phyloP scores from a whole-genome alignment of 2,329 filamentous ascomycete genomes.

The Dothistroma pini region DNA sequence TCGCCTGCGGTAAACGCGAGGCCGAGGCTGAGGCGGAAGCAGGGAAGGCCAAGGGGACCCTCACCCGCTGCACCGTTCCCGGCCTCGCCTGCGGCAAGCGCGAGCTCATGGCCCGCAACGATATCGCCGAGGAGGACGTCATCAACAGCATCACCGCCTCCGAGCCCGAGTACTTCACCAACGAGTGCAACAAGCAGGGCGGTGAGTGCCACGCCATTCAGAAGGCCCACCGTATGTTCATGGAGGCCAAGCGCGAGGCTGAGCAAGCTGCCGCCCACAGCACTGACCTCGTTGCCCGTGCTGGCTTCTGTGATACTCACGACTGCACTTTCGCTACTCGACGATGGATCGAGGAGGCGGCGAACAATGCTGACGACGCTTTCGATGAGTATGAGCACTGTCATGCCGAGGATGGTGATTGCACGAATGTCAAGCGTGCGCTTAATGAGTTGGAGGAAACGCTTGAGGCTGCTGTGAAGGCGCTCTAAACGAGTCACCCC shows the following conservation, averaged over 20 bases:
- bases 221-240: conserved; percentile 27
- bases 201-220: conserved; percentile 29
- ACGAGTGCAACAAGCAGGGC: conserved; percentile 18
- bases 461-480: conserved; percentile 12
- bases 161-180: conserved; percentile 18
- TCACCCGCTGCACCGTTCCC: neutral
- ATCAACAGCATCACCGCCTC: conserved; percentile 7
- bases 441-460: conserved; percentile 18
- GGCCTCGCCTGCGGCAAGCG: conserved; percentile 42
- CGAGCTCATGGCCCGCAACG: conserved; percentile 30
- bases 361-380: conserved; percentile 2
- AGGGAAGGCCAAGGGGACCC: neutral
- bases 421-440: conserved; percentile 14
- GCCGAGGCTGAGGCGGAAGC: conserved; percentile 26
- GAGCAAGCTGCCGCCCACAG: conserved; percentile 12
- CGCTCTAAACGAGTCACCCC: neutral
- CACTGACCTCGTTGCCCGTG: conserved; percentile 6
- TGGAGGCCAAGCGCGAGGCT: conserved; percentile 27
- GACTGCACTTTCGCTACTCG: conserved; percentile 9
- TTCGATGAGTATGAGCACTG: conserved; percentile 12
- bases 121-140: conserved; percentile 34
- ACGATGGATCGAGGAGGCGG: conserved; percentile 9
- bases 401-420: conserved; percentile 18
- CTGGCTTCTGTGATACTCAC: conserved; percentile 8
- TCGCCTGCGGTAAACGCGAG: conserved; percentile 43